Evolutionary conservation across 2,329 filamentous ascomycete genomes (phyloP), one percentile per base, ranked within the genome.

Genomic region (Diaporthe destruens): DNA sequence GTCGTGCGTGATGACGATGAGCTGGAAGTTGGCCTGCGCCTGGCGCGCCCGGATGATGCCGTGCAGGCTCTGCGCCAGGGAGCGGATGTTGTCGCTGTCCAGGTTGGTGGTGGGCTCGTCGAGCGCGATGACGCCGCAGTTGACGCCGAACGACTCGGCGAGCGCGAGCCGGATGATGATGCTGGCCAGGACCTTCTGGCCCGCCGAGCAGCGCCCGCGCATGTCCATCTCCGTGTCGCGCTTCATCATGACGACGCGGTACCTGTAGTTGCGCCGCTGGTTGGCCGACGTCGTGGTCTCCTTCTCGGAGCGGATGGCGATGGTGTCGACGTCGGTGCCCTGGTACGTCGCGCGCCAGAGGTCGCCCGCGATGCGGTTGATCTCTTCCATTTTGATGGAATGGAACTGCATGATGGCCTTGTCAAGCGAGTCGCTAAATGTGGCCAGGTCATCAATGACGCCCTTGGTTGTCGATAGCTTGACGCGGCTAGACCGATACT

Each of bases 201-300:
- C 96, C 1, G 96, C 96, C 76, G 94, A 97, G 87, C 96, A 99
- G 71, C 96, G 94, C 1, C 96, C 97, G 75, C 96, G 94, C 96
- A 99, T 99, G 84, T 99, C 96, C 95, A 99, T 98, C 82, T 99
- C 96, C 0, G 93, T 94, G 79, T 97, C 95, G 80, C 96, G 93
- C 85, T 99, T 99, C 77, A 98, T 91, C 96, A 99, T 99, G 82
- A 94, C 95, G 7, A 99, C 92, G 59, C 96, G 94, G 86, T 99
- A 99, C 84, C 99, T 98, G 88, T 98, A 98, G 75, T 88, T 93
- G 78, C 94, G 91, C 78, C 94, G 95, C 68, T 90, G 92, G 71
- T 90, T 82, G 9, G 49, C 72, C 2, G 65, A 36, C 18, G 69
- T 25, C 53, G 87, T 87, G 59, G 89, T 90, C 80, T 98, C 96